A percentile compares a stretch with the other conserved stretches of the same genome.
These are phyloP conservation scores for Mucor indicus DNA, from an alignment of 371 early-diverging fungal genomes.

Conservation along the genomic window DNA sequence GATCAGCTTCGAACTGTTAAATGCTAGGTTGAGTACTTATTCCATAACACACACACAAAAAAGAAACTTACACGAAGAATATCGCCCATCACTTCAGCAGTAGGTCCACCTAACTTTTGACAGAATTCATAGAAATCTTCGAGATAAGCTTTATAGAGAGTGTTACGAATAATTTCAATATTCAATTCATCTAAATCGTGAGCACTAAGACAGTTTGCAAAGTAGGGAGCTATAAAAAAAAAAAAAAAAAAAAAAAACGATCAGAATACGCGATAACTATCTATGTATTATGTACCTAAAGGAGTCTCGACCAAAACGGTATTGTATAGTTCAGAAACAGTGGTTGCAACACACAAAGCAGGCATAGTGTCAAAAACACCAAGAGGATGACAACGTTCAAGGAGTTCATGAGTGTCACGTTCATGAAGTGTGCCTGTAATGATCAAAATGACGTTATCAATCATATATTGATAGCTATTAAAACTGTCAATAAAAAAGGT, in stretches of 20 bases:
- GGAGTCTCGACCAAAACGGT: constrained; percentile 97
- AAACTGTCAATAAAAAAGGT: background rate
- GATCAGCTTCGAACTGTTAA: constrained; percentile 97
- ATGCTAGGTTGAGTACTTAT: no score
- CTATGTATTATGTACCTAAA: constrained; percentile 53
- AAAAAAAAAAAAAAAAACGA: background rate
- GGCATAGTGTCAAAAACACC: constrained; percentile 97
- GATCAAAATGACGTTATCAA: constrained; percentile 96
- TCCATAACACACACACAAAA: no score
- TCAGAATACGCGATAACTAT: background rate
- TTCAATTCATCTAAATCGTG: constrained; percentile 98
- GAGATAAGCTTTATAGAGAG: constrained; percentile 95
- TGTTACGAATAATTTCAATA: constrained; percentile 98
- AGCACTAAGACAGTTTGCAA: constrained; percentile 93
- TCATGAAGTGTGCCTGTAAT: constrained; percentile 98
- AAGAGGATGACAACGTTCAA: constrained; percentile 95
- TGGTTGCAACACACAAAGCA: constrained; percentile 96
- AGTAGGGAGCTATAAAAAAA: constrained; percentile 84
- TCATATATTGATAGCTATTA: constrained; percentile 95
- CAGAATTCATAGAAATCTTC: constrained; percentile 96
- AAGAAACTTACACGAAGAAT: constrained; percentile 70
- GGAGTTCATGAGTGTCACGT: constrained; percentile 94
- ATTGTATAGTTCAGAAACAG: constrained; percentile 91
- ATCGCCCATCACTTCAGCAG: constrained; percentile 94
- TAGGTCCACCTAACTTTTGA: constrained; percentile 77